Conservation (phyloP, 495 filamentous ascomycete species). For the Lasiosphaeria miniovina region DNA sequence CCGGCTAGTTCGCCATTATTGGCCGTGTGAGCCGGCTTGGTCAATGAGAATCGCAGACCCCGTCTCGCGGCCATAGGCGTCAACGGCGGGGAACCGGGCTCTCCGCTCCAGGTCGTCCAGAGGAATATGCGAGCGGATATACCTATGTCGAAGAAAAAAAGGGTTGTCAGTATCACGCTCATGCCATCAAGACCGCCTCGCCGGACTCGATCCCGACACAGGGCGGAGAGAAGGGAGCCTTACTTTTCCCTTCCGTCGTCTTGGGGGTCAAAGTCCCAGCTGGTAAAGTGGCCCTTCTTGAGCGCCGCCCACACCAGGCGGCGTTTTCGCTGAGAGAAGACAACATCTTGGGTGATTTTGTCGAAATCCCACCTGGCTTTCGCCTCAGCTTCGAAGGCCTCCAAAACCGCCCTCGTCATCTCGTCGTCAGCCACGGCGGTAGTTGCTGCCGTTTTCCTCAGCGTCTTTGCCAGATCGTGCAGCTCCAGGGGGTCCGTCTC, state of each 20-base stretch:
- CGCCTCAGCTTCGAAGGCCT: constrained; percentile 64
- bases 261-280: constrained; percentile 76
- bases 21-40: constrained; percentile 47
- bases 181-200: not conserved
- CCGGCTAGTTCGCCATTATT: constrained; percentile 24
- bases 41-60: constrained; percentile 32
- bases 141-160: constrained; percentile 33
- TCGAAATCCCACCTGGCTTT: constrained; percentile 70
- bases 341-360: constrained; percentile 63
- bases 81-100: constrained; percentile 63
- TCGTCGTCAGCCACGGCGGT: constrained; percentile 23
- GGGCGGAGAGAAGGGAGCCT: constrained; percentile 18
- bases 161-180: not conserved
- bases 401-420: constrained; percentile 45
- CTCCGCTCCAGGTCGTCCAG: constrained; percentile 66
- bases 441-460: constrained; percentile 1
- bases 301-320: constrained; percentile 72
- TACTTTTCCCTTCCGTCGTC: constrained; percentile 72
- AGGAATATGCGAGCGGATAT: constrained; percentile 65
- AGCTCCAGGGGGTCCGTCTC: constrained; percentile 69
- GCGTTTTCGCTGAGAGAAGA: constrained; percentile 68
- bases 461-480: constrained; percentile 59
- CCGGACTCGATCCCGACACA: not conserved
- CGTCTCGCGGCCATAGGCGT: constrained; percentile 51
- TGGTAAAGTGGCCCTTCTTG: constrained; percentile 61